Percentiles rank a stretch among this genome's conserved stretches.
Evolutionary conservation across 176 grass and related monocot genomes (phyloP).

Genomic region (Eremochloa ophiuroides): DNA sequence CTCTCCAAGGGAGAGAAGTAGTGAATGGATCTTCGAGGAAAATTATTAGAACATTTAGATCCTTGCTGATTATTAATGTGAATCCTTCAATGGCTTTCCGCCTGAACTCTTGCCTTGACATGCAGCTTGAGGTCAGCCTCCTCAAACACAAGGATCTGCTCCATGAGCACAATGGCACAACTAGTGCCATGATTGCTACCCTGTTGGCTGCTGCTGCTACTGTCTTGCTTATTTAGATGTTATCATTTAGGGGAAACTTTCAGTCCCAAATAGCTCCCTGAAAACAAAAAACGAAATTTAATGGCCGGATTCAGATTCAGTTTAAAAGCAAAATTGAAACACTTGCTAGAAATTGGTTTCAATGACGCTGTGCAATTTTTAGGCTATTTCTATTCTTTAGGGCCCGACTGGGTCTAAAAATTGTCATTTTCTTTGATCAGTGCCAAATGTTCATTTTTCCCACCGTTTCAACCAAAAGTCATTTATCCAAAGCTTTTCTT

Average conservation of each 20-base stretch:
- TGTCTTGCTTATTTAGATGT: neutral
- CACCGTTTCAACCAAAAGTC: neutral
- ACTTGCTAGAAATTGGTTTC: neutral
- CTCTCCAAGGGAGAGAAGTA: neutral
- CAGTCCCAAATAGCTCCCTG: neutral
- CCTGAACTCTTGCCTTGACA: neutral
- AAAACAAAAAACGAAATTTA: neutral
- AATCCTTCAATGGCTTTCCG: neutral
- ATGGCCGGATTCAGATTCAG: neutral
- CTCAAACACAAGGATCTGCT: neutral
- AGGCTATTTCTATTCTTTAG: neutral
- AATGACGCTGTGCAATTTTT: neutral
- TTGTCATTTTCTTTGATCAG: neutral
- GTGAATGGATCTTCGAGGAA: neutral
- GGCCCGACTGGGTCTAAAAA: neutral
- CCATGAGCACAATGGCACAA: neutral
- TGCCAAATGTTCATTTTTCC: neutral
- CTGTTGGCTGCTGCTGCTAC: neutral
- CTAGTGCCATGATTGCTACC: neutral
- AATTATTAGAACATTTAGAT: neutral
- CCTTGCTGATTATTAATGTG: neutral
- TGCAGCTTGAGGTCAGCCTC: neutral
- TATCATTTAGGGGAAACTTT: neutral
- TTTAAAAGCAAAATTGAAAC: neutral
- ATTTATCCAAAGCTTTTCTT: neutral